Conservation (phyloP, 108 stramenopile genomes). For the Chaetoceros muelleri region DNA sequence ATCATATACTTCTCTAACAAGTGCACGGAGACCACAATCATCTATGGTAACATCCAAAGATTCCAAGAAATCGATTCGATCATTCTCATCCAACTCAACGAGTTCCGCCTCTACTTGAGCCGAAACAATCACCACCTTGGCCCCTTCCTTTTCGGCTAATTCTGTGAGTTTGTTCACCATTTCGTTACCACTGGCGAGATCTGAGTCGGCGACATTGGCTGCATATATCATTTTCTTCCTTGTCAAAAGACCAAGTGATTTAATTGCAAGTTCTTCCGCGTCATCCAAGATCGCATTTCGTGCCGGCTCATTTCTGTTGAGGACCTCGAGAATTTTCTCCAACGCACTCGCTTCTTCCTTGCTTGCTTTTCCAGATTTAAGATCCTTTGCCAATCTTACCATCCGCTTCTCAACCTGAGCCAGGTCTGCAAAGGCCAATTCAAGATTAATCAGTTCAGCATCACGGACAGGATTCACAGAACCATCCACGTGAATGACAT, state of each 20-base stretch:
- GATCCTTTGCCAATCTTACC: conserved; percentile 70
- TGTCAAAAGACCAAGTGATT: conserved; percentile 78
- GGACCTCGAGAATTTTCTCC: conserved; percentile 63
- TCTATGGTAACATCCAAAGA: conserved; percentile 77
- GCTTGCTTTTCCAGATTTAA: conserved; percentile 36
- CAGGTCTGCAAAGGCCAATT: conserved; percentile 93
- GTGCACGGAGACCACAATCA: conserved; percentile 81
- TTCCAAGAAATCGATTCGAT: conserved; percentile 83
- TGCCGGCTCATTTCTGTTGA: conserved; percentile 74
- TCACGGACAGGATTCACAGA: conserved; percentile 89
- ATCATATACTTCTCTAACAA: conserved; percentile 83
- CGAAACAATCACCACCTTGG: conserved; percentile 84
- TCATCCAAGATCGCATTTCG: conserved; percentile 70
- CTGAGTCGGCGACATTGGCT: conserved; percentile 94
- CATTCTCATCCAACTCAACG: conserved; percentile 69
- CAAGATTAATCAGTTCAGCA: conserved; percentile 95
- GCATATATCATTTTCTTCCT: conserved; percentile 94
- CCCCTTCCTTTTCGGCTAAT: conserved; percentile 78
- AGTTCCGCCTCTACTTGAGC: conserved; percentile 97
- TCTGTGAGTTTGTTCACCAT: conserved; percentile 65
- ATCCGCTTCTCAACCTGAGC: conserved; percentile 92
- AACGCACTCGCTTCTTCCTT: conserved; percentile 72
- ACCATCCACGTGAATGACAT: conserved; percentile 96
- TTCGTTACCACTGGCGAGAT: conserved; percentile 87
- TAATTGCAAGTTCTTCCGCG: conserved; percentile 71